Conservation (phyloP, 345 rosid genomes). For the Citrus maxima region DNA sequence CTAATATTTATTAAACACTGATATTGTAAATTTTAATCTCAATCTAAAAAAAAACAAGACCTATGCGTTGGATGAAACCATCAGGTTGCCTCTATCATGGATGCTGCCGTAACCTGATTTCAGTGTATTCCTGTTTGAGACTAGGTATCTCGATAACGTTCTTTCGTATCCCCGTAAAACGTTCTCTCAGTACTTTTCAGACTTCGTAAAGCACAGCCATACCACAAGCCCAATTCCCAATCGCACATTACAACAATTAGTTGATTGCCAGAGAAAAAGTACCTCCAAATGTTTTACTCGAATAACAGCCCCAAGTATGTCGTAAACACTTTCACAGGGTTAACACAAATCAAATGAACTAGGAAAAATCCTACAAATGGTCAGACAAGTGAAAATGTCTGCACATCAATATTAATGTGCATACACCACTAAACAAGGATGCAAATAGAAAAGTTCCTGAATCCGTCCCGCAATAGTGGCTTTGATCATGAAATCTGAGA, state of each 20-base stretch:
- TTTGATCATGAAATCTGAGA: not conserved
- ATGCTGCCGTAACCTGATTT: not conserved
- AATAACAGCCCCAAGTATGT: too few species aligned
- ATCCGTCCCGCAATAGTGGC: not conserved
- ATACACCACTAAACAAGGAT: not conserved
- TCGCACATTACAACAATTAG: too few species aligned
- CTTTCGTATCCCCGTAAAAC: too few species aligned
- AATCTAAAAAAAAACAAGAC: too few species aligned
- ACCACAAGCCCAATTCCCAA: too few species aligned
- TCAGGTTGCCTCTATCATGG: not conserved
- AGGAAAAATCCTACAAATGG: not conserved
- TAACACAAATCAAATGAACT: not conserved
- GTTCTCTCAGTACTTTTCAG: not conserved
- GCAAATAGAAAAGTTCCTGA: slow-evolving; percentile 2
- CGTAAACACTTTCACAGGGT: not conserved
- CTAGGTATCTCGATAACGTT: too few species aligned
- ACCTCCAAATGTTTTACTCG: not conserved
- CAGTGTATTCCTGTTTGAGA: not conserved
- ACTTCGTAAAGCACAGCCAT: not conserved
- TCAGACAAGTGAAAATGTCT: not conserved
- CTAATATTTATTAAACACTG: too few species aligned
- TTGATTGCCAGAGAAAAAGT: not conserved
- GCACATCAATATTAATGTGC: not conserved
- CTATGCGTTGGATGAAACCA: too few species aligned
- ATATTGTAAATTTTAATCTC: too few species aligned